Percentiles rank a stretch among this genome's conserved stretches.
These are phyloP conservation scores for Ogataea siamensis DNA, from an alignment of 805 yeast species.

Conservation along the genomic window DNA sequence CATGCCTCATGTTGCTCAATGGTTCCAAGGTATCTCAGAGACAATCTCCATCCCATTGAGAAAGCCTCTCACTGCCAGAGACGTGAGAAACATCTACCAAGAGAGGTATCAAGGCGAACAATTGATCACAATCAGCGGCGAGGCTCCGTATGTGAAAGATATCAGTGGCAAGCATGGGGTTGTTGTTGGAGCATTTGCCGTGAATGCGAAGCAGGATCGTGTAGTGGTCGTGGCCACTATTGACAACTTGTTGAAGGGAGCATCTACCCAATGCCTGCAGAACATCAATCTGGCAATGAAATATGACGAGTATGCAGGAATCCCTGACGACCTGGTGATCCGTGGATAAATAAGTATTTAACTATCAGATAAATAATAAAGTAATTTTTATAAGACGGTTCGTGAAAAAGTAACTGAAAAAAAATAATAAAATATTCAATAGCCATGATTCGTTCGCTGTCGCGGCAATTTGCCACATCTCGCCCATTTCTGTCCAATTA, in stretches of 20 bases:
- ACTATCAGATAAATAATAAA: not conserved
- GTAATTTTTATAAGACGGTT: not conserved
- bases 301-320: slow-evolving; percentile 93
- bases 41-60: slow-evolving; percentile 89
- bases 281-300: slow-evolving; percentile 89
- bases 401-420: slow-evolving; percentile 1
- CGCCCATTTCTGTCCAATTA: not conserved
- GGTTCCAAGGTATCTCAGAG: slow-evolving; percentile 98
- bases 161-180: slow-evolving; percentile 94
- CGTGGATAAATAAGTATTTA: slow-evolving; percentile 37
- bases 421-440: not conserved
- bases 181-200: slow-evolving; percentile 93
- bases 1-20: slow-evolving; percentile 96
- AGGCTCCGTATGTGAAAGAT: slow-evolving; percentile 89
- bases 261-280: slow-evolving; percentile 97
- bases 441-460: not conserved
- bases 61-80: slow-evolving; percentile 70
- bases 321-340: slow-evolving; percentile 67
- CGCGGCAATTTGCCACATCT: not conserved
- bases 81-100: slow-evolving; percentile 79
- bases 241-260: slow-evolving; percentile 95
- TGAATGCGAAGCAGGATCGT: slow-evolving; percentile 82
- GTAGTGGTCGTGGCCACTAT: slow-evolving; percentile 94
- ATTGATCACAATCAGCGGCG: slow-evolving; percentile 81
- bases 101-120: slow-evolving; percentile 86